phyloP scores from a whole-genome alignment of 148 eudicot genomes.

The Linanthus parryae region DNA sequence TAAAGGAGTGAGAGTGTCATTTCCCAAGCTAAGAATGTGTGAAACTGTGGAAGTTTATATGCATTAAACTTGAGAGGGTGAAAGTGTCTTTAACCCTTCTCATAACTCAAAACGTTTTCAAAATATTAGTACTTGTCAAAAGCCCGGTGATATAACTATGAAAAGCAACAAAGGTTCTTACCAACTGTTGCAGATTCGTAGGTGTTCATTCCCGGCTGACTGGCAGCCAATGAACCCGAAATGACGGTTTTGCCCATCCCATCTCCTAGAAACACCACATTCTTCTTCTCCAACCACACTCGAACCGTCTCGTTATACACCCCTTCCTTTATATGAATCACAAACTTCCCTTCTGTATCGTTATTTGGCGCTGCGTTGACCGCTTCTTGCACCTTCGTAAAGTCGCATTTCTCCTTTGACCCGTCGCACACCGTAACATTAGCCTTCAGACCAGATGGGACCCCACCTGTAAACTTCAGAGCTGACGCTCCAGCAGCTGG shows the following conservation, averaged over 20 bases:
- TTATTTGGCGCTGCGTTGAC: constrained; percentile 48
- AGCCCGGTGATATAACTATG: no score
- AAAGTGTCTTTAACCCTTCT: no score
- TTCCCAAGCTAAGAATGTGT: no score
- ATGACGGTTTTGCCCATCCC: constrained; percentile 84
- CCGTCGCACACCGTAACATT: constrained; percentile 56
- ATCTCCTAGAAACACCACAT: constrained; percentile 77
- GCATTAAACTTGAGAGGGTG: no score
- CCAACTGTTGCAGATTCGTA: constrained; percentile 80
- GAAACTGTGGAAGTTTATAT: no score
- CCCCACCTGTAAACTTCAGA: constrained; percentile 20
- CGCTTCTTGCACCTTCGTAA: constrained; percentile 54
- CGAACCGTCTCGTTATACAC: constrained; percentile 75
- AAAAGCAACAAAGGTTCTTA: no score
- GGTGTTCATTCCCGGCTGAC: constrained; percentile 52
- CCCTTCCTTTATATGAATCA: constrained; percentile 58
- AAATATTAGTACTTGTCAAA: no score
- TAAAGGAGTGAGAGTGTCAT: no score
- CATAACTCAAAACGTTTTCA: no score
- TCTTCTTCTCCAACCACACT: constrained; percentile 56
- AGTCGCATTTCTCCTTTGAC: constrained; percentile 17
- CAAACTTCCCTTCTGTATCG: constrained; percentile 26
- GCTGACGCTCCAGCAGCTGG: neutral
- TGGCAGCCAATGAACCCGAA: constrained; percentile 50
- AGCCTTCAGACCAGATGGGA: constrained; percentile 19